Base-by-base conservation (phyloP, 2,329 filamentous ascomycete genomes). In the Aspergillus ibericus region DNA sequence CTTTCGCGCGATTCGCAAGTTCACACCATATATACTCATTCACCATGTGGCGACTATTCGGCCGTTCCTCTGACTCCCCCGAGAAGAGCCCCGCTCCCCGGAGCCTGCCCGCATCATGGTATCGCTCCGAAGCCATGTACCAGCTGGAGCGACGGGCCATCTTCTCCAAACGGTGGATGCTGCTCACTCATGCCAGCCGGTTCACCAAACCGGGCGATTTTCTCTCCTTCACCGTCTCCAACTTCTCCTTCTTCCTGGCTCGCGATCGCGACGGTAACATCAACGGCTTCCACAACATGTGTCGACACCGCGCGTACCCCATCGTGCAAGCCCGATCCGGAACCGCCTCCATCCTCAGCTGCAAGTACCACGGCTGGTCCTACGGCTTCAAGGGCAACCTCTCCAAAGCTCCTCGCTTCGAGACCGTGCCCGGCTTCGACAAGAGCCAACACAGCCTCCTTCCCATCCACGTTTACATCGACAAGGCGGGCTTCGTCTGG, bases 331-430 rank as follows among this genome's bases (percentile, higher is more conserved):
- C 52, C 3, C 56, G 58, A 0, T 61, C 59, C 3, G 66, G 67
- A 6, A 60, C 59, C 9, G 29, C 59, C 15, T 56, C 60, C 0
- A 68, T 69, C 20, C 46, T 65, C 4, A 63, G 56, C 44, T 69
- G 67, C 55, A 66, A 63, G 48, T 69, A 69, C 35, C 64, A 69
- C 20, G 66, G 67, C 12, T 69, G 66, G 67, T 69, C 67, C 13
- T 69, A 68, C 12, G 58, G 64, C 2, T 55, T 69, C 6, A 65
- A 67, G 13, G 67, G 66, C 2, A 66, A 68, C 16, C 58, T 68
- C 1, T 50, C 66, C 16, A 69, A 69, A 47, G 67, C 67, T 5
- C 66, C 67, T 7, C 61, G 60, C 5, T 69, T 67, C 29, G 63
- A 69, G 12, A 61, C 56, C 1, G 59, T 68, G 1, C 53, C 62